Percentiles rank a stretch among this genome's conserved stretches.
Evolutionary conservation across 2,329 filamentous ascomycete species (phyloP).

Genomic region (Cladophialophora carrionii): DNA sequence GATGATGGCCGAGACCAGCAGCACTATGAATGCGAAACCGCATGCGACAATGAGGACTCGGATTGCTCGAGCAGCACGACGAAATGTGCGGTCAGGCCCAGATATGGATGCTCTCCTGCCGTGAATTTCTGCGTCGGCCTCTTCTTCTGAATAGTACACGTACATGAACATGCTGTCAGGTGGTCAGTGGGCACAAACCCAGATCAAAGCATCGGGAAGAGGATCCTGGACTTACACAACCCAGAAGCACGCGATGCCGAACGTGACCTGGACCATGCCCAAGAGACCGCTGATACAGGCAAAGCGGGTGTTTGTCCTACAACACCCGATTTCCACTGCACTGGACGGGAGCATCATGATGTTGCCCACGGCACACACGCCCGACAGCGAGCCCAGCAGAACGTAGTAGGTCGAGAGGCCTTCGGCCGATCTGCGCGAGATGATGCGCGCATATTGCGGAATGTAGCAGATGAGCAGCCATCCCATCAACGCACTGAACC

Average conservation of each 20-base stretch:
- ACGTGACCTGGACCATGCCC: conserved; percentile 25
- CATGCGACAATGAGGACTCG: conserved; percentile 23
- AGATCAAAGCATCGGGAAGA: background rate
- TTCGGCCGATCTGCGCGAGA: conserved; percentile 24
- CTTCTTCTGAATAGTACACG: conserved; percentile 28
- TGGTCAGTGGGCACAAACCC: background rate
- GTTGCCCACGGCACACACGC: conserved; percentile 27
- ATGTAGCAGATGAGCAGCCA: conserved; percentile 28
- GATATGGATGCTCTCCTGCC: conserved; percentile 20
- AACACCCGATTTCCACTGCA: conserved; percentile 26
- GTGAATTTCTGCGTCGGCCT: conserved; percentile 25
- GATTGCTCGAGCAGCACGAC: conserved; percentile 23
- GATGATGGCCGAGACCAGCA: conserved; percentile 23
- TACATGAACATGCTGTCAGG: conserved; percentile 24
- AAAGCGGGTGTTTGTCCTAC: conserved; percentile 24
- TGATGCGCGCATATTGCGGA: conserved; percentile 24
- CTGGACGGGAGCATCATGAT: conserved; percentile 30
- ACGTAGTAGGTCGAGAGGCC: conserved; percentile 27
- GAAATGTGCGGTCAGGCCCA: conserved; percentile 24
- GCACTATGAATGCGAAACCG: conserved; percentile 23
- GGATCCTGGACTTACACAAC: conserved; percentile 17
- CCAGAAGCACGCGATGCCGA: conserved; percentile 27
- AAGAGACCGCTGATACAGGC: conserved; percentile 25
- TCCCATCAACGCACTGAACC: conserved; percentile 23
- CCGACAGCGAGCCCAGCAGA: conserved; percentile 25